Conservation (phyloP, 768 basidiomycete genomes). For the Hysterangium stoloniferum region DNA sequence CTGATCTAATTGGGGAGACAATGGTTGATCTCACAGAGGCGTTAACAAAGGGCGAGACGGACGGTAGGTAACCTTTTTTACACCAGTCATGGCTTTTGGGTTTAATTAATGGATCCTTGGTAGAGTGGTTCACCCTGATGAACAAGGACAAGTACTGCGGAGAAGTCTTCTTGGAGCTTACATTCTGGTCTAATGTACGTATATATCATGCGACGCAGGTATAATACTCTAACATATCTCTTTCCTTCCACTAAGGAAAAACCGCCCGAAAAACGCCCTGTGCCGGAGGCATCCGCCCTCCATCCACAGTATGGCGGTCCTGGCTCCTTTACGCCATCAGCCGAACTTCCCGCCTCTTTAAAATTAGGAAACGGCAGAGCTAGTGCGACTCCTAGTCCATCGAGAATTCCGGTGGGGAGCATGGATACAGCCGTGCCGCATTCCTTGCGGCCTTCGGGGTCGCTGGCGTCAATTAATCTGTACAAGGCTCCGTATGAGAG, state of each 20-base stretch:
- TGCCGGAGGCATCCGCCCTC: slow-evolving; percentile 40
- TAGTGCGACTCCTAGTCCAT: slow-evolving; percentile 20
- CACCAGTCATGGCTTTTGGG: slow-evolving; percentile 7
- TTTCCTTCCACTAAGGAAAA: slow-evolving; percentile 48
- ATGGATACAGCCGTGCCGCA: slow-evolving; percentile 37
- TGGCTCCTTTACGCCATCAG: slow-evolving; percentile 57
- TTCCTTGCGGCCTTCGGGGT: slow-evolving; percentile 53
- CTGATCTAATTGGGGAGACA: slow-evolving; percentile 90
- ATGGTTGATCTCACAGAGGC: slow-evolving; percentile 84
- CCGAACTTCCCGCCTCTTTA: slow-evolving; percentile 11
- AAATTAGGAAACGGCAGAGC: slow-evolving; percentile 25
- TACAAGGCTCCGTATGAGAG: slow-evolving; percentile 70
- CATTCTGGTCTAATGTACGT: slow-evolving; percentile 90
- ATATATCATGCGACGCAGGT: too few relatives aligned
- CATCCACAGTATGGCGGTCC: slow-evolving; percentile 70
- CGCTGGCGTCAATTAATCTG: slow-evolving; percentile 53
- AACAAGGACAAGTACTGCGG: slow-evolving; percentile 92
- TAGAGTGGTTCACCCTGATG: slow-evolving; percentile 91
- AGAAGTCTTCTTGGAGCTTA: slow-evolving; percentile 92
- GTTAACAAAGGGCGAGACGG: slow-evolving; percentile 91
- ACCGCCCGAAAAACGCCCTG: slow-evolving; percentile 61
- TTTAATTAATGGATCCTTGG: slow-evolving; percentile 11
- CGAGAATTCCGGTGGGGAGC: slow-evolving; percentile 8
- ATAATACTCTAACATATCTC: slow-evolving; percentile 5
- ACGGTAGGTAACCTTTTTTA: slow-evolving; percentile 52